Percentiles rank a stretch among this genome's conserved stretches.
Conservation (phyloP, 805 yeast genomes). For the Saturnispora hagleri region DNA sequence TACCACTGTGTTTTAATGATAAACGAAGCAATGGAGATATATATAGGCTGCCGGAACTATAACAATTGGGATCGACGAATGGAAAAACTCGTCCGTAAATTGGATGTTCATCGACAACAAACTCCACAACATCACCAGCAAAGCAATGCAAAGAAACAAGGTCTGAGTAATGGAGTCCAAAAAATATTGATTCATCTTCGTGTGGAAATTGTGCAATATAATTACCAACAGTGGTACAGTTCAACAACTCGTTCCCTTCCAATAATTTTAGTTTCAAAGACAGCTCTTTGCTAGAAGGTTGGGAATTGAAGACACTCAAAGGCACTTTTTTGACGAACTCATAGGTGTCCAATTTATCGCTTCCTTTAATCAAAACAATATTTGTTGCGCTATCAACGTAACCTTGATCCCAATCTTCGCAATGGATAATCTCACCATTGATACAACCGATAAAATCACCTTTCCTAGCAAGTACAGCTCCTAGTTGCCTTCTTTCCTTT, state of each 20-base stretch:
- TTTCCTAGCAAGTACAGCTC: constrained; percentile 27
- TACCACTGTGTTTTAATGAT: constrained; percentile 22
- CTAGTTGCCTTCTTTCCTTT: constrained; percentile 24
- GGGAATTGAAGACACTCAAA: background rate
- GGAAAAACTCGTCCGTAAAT: constrained; percentile 41
- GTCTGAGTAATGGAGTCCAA: constrained; percentile 38
- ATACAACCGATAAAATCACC: constrained; percentile 36
- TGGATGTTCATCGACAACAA: constrained; percentile 6
- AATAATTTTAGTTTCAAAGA: constrained; percentile 1
- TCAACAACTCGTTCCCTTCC: constrained; percentile 8
- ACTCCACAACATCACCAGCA: constrained; percentile 55
- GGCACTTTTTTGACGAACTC: background rate
- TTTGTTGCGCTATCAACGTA: constrained; percentile 35
- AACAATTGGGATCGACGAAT: constrained; percentile 53
- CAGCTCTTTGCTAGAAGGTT: background rate
- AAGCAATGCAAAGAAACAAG: constrained; percentile 51
- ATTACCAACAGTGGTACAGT: constrained; percentile 14
- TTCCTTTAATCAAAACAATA: constrained; percentile 41
- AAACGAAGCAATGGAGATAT: constrained; percentile 54
- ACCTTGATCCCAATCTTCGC: constrained; percentile 76
- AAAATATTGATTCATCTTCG: constrained; percentile 41
- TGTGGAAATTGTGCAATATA: constrained; percentile 15
- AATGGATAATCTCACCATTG: constrained; percentile 44
- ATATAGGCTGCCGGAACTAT: constrained; percentile 33
- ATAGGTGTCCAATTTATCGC: background rate